Percentiles rank a stretch among this genome's conserved stretches.
Evolutionary conservation across 305 asterid species (phyloP).

Genomic region (Withania somnifera): DNA sequence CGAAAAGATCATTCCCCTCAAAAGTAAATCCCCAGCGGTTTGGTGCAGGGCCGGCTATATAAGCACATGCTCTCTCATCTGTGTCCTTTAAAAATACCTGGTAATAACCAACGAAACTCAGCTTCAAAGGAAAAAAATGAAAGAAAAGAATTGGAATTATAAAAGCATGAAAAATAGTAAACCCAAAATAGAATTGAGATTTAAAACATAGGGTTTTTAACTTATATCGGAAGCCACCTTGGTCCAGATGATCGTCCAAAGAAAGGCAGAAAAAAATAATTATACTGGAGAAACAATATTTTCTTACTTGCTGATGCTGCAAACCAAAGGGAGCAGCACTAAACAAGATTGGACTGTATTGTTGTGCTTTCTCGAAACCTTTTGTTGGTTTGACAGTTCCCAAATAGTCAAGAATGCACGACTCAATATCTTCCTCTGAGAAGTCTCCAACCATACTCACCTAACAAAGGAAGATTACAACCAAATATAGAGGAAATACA

Average conservation of each 20-base stretch:
- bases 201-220: background rate
- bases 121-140: background rate
- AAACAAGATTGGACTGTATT: constrained; percentile 60
- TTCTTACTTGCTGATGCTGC: constrained; percentile 87
- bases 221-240: background rate
- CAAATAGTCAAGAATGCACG: constrained; percentile 86
- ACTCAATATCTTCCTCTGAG: constrained; percentile 88
- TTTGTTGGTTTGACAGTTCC: constrained; percentile 76
- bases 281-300: background rate
- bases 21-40: constrained; percentile 95
- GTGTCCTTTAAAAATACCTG: constrained; percentile 97
- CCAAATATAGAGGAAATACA: constrained; percentile 2
- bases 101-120: constrained; percentile 9
- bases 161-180: background rate
- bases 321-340: constrained; percentile 51
- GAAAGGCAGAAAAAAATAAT: background rate
- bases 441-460: constrained; percentile 97
- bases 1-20: constrained; percentile 73
- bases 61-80: constrained; percentile 98
- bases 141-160: background rate
- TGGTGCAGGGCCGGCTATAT: constrained; percentile 98
- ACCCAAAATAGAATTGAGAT: background rate
- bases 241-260: background rate
- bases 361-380: constrained; percentile 57
- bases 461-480: constrained; percentile 27